Evolutionary conservation across 2,329 filamentous ascomycete genomes (phyloP).

Genomic region (Trichophyton benhamiae): DNA sequence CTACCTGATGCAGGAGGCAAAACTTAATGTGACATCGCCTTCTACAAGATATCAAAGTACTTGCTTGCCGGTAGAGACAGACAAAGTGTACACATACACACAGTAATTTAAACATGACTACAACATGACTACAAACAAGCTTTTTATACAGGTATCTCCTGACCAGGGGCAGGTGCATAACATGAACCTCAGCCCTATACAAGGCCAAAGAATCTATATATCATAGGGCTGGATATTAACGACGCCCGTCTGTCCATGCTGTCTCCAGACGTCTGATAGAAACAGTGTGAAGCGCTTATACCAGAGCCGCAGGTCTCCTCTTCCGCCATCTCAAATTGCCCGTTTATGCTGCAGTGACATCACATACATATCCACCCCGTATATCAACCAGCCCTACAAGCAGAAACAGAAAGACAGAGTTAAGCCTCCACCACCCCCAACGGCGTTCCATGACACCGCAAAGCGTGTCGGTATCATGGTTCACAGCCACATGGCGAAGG

Average conservation of each 20-base stretch:
- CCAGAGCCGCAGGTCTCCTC: background rate
- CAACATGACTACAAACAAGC: background rate
- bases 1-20: background rate
- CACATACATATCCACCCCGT: too few species aligned
- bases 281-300: background rate
- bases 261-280: background rate
- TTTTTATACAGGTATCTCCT: slow-evolving; percentile 1
- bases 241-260: background rate
- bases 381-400: background rate
- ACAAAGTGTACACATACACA: background rate
- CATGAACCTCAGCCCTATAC: background rate
- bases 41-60: background rate
- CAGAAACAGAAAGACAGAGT: background rate
- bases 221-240: background rate
- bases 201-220: background rate
- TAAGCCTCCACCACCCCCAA: background rate
- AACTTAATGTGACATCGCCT: background rate
- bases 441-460: background rate
- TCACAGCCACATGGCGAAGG: background rate
- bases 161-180: background rate
- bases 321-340: background rate
- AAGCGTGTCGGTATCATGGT: background rate
- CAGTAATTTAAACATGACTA: background rate
- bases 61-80: background rate
- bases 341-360: background rate